Percentiles rank a stretch among this genome's conserved stretches.
phyloP scores from a whole-genome alignment of 139 green algal species.

The Tetradesmus lagerheimii region DNA sequence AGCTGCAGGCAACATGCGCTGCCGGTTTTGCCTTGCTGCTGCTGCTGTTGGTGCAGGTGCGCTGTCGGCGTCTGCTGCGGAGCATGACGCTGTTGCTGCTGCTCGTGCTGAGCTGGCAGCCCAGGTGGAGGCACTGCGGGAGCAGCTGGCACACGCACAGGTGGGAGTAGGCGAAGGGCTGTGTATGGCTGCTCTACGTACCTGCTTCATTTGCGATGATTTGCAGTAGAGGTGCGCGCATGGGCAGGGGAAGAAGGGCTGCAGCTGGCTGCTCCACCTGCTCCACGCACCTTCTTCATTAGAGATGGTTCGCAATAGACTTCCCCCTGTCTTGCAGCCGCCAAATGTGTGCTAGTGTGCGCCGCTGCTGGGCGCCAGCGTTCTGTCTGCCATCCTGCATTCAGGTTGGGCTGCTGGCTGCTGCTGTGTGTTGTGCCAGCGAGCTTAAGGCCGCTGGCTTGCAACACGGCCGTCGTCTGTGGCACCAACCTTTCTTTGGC shows the following conservation, averaged over 20 bases:
- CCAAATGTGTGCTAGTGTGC: no score
- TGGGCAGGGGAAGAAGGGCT: no score
- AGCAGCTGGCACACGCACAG: neutral
- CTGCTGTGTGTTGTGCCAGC: neutral
- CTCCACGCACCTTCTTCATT: no score
- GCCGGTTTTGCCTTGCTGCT: neutral
- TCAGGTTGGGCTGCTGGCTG: neutral
- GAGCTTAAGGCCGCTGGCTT: neutral
- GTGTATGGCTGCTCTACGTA: neutral
- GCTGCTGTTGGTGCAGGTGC: constrained; percentile 27
- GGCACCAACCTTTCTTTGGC: no score
- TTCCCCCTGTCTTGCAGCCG: no score
- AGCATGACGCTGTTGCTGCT: neutral
- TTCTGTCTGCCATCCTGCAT: no score
- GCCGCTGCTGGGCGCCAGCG: no score
- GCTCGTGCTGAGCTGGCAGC: neutral
- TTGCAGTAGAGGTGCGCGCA: no score
- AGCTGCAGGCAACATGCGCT: neutral
- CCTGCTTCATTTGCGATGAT: no score
- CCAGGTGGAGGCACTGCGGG: neutral
- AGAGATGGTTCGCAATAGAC: no score
- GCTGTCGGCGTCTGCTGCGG: neutral
- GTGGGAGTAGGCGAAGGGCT: neutral
- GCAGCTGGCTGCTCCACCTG: no score
- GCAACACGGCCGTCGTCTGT: no score